These are phyloP conservation scores for Leucocoprinus sp. DNA, from an alignment of 768 basidiomycete species.

Conservation along the genomic window DNA sequence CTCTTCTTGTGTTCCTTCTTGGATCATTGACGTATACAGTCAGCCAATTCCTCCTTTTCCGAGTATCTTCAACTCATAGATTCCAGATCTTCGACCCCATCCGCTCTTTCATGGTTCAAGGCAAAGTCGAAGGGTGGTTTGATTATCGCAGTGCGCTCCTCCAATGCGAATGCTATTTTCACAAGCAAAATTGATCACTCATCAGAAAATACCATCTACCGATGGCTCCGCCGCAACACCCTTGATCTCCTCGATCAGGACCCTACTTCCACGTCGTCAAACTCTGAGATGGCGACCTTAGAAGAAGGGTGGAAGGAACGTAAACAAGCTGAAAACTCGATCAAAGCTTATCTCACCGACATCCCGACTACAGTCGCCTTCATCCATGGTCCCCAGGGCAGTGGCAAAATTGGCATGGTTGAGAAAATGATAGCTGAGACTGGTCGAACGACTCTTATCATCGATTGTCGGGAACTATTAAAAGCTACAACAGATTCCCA, in stretches of 20 bases:
- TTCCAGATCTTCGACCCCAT: slow-evolving; percentile 86
- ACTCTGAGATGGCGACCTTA: slow-evolving; percentile 14
- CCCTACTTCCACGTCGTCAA: slow-evolving; percentile 16
- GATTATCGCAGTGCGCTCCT: slow-evolving; percentile 53
- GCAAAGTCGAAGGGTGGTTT: slow-evolving; percentile 79
- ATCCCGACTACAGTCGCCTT: slow-evolving; percentile 71
- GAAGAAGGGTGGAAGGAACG: slow-evolving; percentile 79
- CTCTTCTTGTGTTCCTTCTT: slow-evolving; percentile 77
- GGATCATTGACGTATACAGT: slow-evolving; percentile 87
- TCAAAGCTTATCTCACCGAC: slow-evolving; percentile 71
- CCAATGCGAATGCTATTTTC: not conserved
- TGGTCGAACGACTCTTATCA: slow-evolving; percentile 56
- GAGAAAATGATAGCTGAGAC: slow-evolving; percentile 41
- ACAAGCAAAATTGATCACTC: not conserved
- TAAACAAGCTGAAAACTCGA: slow-evolving; percentile 58
- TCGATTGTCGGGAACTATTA: slow-evolving; percentile 75
- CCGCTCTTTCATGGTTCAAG: slow-evolving; percentile 74
- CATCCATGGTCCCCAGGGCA: slow-evolving; percentile 77
- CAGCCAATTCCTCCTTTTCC: slow-evolving; percentile 18
- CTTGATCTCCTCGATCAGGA: slow-evolving; percentile 34
- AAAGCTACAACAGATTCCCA: slow-evolving; percentile 61
- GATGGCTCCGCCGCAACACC: slow-evolving; percentile 65
- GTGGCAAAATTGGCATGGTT: slow-evolving; percentile 65
- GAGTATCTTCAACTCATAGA: not conserved
- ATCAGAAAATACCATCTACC: slow-evolving; percentile 63